phyloP scores from a whole-genome alignment of 148 eudicot genomes.

The Amaranthus palmeri region DNA sequence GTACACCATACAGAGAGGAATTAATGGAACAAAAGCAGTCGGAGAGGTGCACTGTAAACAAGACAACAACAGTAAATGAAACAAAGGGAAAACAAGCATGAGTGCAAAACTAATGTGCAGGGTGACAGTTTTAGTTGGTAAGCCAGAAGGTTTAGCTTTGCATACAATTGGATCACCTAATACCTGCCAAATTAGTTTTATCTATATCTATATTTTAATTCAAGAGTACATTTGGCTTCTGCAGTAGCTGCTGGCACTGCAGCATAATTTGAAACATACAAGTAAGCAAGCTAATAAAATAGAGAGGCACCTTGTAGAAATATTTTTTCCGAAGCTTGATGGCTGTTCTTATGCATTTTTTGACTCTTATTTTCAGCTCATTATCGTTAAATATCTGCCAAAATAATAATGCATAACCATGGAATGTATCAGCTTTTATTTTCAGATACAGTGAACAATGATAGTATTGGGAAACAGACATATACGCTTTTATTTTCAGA shows the following conservation, averaged over 20 bases:
- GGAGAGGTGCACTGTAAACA: too few species aligned
- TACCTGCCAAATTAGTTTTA: neutral
- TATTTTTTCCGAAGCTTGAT: conserved; percentile 92
- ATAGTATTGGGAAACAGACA: neutral
- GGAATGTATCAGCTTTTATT: neutral
- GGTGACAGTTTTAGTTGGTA: too few species aligned
- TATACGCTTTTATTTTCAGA: neutral
- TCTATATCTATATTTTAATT: neutral
- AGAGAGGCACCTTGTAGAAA: conserved; percentile 67
- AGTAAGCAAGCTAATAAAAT: neutral
- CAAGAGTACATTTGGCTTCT: neutral
- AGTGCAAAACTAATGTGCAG: too few species aligned
- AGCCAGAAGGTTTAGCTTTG: neutral
- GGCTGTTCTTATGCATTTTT: conserved; percentile 80
- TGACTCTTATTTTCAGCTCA: conserved; percentile 81
- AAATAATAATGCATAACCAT: neutral
- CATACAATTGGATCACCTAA: neutral
- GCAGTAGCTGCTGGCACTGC: neutral
- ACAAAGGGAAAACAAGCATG: too few species aligned
- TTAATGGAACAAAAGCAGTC: too few species aligned
- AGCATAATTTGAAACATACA: neutral
- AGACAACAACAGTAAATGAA: too few species aligned
- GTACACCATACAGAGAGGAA: too few species aligned
- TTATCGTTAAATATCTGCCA: conserved; percentile 93
- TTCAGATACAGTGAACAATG: neutral